Percentiles rank a stretch among this genome's conserved stretches.
Evolutionary conservation across 2,329 filamentous ascomycete species (phyloP).

Genomic region (Sporothrix protearum): DNA sequence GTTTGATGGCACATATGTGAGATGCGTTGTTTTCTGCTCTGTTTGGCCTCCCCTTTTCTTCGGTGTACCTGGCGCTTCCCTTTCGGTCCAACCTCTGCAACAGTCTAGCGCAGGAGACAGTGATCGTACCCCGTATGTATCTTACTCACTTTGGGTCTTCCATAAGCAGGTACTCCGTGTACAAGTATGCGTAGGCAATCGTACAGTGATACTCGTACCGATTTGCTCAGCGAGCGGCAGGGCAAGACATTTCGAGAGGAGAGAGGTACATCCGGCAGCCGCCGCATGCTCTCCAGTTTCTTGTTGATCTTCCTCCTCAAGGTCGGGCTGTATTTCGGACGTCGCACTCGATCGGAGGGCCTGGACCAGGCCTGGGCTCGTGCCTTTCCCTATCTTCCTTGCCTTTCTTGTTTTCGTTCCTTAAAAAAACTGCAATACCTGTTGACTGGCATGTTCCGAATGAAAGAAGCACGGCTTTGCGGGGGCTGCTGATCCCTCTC

Average conservation of each 20-base stretch:
- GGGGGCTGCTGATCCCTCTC: not conserved
- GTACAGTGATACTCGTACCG: not conserved
- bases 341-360: not conserved
- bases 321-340: constrained; percentile 6
- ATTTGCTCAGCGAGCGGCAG: not conserved
- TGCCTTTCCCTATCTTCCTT: not conserved
- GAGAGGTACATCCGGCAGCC: not conserved
- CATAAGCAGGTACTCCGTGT: not conserved
- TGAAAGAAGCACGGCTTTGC: constrained; percentile 17
- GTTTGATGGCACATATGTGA: not conserved
- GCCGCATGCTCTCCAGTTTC: not conserved
- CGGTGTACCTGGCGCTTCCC: not conserved
- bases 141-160: not conserved
- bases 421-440: not conserved
- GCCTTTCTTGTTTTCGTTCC: not conserved
- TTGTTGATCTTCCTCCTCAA: not conserved
- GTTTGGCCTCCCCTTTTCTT: not conserved
- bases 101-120: not conserved
- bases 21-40: not conserved
- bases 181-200: not conserved
- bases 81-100: constrained; percentile 1
- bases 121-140: not conserved
- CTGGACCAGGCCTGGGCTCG: not conserved
- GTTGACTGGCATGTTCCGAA: constrained; percentile 13
- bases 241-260: constrained; percentile 13